A percentile compares a stretch with the other conserved stretches of the same genome.
Conservation (phyloP, 495 filamentous ascomycete species). For the Neurospora terricola region DNA sequence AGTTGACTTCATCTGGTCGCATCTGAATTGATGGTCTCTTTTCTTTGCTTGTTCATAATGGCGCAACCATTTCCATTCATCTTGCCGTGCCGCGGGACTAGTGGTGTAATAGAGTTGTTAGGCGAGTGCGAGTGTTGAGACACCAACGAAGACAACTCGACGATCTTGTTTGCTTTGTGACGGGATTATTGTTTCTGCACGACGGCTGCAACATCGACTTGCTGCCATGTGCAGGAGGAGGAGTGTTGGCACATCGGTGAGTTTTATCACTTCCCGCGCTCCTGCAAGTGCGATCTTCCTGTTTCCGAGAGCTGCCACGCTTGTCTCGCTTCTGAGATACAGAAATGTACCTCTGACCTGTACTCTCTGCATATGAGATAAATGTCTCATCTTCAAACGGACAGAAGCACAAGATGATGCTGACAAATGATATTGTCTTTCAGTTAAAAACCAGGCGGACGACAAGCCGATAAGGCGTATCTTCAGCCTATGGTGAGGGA, state of each 20-base stretch:
- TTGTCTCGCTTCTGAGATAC: not conserved
- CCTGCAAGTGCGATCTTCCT: not conserved
- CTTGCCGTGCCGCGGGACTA: not conserved
- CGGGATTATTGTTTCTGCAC: not conserved
- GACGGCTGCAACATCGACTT: not conserved
- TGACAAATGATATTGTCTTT: not conserved
- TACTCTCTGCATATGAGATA: not conserved
- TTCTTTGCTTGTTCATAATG: not conserved
- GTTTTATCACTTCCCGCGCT: not conserved
- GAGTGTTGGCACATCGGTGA: not conserved
- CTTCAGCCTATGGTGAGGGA: not conserved
- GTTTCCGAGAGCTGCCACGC: not conserved
- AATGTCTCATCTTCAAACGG: not conserved
- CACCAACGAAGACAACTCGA: not conserved
- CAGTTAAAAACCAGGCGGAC: not conserved
- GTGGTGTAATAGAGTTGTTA: not conserved
- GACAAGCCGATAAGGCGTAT: not conserved
- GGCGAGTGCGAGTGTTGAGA: not conserved
- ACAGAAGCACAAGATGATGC: not conserved
- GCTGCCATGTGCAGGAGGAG: not conserved
- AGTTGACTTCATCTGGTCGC: not conserved
- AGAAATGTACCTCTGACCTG: not conserved
- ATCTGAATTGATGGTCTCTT: not conserved
- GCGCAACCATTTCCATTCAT: not conserved
- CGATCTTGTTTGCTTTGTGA: not conserved